These are phyloP conservation scores for Ustilago vetiveriae DNA, from an alignment of 1,284 basidiomycete genomes.

Conservation along the genomic window DNA sequence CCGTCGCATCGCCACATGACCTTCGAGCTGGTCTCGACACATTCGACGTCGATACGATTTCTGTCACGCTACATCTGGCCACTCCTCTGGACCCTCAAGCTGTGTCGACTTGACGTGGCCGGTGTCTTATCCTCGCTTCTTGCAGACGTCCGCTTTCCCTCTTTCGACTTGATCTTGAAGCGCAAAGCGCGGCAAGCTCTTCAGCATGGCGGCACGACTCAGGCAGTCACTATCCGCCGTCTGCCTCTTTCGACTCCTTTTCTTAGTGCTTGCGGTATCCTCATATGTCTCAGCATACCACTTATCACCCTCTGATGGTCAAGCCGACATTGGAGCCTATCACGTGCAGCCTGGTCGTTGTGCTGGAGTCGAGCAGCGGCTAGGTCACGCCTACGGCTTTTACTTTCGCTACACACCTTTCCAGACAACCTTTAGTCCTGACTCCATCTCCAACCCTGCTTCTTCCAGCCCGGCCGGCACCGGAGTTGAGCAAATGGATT, in stretches of 20 bases:
- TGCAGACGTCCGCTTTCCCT: too few species aligned
- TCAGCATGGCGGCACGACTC: not conserved
- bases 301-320: constrained; percentile 14
- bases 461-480: not conserved
- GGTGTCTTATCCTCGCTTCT: too few species aligned
- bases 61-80: too few species aligned
- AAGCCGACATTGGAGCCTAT: constrained; percentile 30
- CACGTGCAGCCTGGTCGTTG: constrained; percentile 37
- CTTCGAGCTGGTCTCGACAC: too few species aligned
- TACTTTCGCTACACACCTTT: constrained; percentile 11
- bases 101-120: too few species aligned
- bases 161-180: too few species aligned
- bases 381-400: constrained; percentile 14
- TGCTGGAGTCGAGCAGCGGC: constrained; percentile 10
- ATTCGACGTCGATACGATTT: too few species aligned
- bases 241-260: not conserved
- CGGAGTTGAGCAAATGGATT: constrained; percentile 13
- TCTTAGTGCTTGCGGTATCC: not conserved
- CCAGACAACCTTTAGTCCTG: constrained; percentile 11
- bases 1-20: too few species aligned
- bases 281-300: constrained; percentile 5
- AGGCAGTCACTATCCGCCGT: not conserved
- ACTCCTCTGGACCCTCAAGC: too few species aligned
- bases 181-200: not conserved
- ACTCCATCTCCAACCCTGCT: not conserved